These are phyloP conservation scores for Eragrostis tef DNA, from an alignment of 202 grass and related monocot genomes.

Conservation along the genomic window DNA sequence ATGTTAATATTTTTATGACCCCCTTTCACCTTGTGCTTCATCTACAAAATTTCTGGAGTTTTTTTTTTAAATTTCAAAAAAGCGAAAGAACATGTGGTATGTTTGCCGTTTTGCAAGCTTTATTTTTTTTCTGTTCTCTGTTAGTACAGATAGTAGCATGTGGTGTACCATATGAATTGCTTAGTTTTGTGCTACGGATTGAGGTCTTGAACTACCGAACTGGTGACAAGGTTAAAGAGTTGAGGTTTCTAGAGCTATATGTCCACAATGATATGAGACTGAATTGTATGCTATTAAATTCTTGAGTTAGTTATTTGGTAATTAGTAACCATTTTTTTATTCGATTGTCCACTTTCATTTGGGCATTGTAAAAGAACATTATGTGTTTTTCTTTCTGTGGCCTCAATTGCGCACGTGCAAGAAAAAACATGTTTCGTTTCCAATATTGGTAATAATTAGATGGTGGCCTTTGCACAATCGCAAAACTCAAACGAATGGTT, in stretches of 20 bases:
- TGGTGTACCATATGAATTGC: not conserved
- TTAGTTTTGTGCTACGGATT: not conserved
- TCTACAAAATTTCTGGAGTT: not conserved
- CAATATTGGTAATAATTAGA: not conserved
- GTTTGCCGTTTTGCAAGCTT: not conserved
- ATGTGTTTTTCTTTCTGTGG: not conserved
- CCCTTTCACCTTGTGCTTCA: not conserved
- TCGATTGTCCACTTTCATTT: not conserved
- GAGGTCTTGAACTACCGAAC: not conserved
- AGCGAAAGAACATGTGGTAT: not conserved
- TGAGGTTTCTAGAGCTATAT: not conserved
- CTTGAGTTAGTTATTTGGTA: not conserved
- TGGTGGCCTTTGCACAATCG: not conserved
- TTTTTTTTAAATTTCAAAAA: not conserved
- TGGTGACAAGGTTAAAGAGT: not conserved
- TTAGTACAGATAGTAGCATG: not conserved
- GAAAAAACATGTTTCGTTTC: not conserved
- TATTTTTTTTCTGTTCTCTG: not conserved
- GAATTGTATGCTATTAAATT: not conserved
- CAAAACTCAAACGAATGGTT: not conserved
- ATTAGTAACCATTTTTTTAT: not conserved
- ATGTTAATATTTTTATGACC: not conserved
- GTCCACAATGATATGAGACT: not conserved
- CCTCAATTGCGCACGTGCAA: not conserved
- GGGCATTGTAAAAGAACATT: slow-evolving; percentile 1